Base-by-base conservation (phyloP, 2,329 filamentous ascomycete species). In the Hymenotorrendiella dingleyae region DNA sequence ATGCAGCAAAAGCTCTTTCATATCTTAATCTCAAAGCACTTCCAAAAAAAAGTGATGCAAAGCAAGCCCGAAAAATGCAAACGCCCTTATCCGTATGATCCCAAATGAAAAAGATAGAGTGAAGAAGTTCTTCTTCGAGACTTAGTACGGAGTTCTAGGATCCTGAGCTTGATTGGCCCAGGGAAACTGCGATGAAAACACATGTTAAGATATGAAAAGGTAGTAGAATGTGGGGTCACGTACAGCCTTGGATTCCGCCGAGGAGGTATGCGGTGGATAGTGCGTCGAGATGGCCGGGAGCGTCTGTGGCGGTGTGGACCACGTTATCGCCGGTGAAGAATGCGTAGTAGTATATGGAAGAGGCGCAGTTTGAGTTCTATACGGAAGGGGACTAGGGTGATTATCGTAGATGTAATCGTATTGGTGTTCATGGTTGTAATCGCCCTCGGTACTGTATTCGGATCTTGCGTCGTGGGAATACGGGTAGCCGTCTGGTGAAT, bases 401-500 rank as follows among this genome's bases (percentile, higher is more conserved):
- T 16, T 40, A n/a, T 33, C 38, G 21, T 29, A 38, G 17, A n/a
- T 20, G 29, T 28, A 28, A 16, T 29, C 36, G n/a, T 20, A 32
- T 6, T 8, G 27, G 36, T 38, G 29, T 26, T 28, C 36, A 10
- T 23, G 17, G 32, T 20, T 34, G 7, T 19, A 17, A 12, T 17
- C 19, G 22, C 19, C 14, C 11, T 34, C 32, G 32, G 20, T 19
- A 20, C 32, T 34, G 32, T 34, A 34, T n/a, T 34, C 32, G 6
- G 32, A n/a, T 32, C 29, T 9, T 6, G 8, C 6, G 29, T 32
- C 29, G 11, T 32, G 29, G 17, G 29, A 14, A 16, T 32, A 32
- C 6, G 11, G 8, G 14, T 32, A 32, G 14, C 8, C n/a, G n/a
- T n/a, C 14, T 9, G 29, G 29, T 6, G 29, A 32, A 6, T 16